Conservation (phyloP, 169 alveolate genomes). For the Babesia ovata region DNA sequence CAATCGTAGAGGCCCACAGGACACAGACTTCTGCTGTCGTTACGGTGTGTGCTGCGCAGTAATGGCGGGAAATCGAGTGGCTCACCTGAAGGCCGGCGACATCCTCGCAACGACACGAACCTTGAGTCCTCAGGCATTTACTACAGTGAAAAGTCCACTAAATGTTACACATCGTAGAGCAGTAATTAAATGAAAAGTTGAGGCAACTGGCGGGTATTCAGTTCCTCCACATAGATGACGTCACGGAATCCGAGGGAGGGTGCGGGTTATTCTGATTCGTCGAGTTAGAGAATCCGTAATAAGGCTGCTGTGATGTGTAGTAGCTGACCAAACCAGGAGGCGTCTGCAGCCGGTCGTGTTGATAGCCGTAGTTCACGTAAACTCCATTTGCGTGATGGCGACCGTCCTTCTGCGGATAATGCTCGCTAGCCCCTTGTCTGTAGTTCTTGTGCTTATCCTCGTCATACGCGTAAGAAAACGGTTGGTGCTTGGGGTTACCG, state of each 20-base stretch:
- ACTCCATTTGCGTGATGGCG: constrained; percentile 38
- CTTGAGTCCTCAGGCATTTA: constrained; percentile 28
- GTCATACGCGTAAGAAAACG: constrained; percentile 29
- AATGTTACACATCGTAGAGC: background rate
- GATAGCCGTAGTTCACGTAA: constrained; percentile 52
- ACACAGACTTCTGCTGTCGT: constrained; percentile 43
- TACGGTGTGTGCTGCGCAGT: constrained; percentile 9
- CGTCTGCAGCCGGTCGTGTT: constrained; percentile 45
- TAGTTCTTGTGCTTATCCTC: constrained; percentile 29
- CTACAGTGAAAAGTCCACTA: background rate
- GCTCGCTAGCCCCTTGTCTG: constrained; percentile 30
- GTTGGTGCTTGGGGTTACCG: constrained; percentile 36
- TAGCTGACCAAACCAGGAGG: constrained; percentile 68
- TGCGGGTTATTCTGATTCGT: constrained; percentile 29
- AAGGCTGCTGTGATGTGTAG: constrained; percentile 62
- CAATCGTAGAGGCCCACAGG: constrained; percentile 62
- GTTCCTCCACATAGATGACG: constrained; percentile 69
- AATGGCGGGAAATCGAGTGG: background rate
- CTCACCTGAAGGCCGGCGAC: constrained; percentile 38
- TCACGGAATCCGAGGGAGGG: constrained; percentile 33
- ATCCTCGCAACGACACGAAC: constrained; percentile 22
- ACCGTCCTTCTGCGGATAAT: constrained; percentile 19
- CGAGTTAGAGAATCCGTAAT: constrained; percentile 46
- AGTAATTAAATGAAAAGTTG: background rate
- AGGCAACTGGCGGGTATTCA: constrained; percentile 9